These are phyloP conservation scores for Helminthosporium solani DNA, from an alignment of 2,329 filamentous ascomycete species.

Conservation along the genomic window DNA sequence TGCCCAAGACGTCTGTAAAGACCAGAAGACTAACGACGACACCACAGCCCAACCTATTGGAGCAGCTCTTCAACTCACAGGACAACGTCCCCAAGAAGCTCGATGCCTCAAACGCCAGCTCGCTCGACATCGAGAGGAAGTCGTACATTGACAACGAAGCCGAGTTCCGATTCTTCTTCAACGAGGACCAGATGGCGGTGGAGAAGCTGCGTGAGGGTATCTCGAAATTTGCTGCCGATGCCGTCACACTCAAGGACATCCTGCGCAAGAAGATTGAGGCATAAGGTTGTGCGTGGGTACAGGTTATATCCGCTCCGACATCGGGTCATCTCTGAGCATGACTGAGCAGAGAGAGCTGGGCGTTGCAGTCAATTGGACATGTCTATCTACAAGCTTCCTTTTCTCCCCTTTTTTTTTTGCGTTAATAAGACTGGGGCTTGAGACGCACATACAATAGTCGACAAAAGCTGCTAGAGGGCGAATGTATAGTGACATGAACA, in stretches of 20 bases:
- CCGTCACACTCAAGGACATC: constrained; percentile 88
- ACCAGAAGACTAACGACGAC: constrained; percentile 19
- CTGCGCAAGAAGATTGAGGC: constrained; percentile 77
- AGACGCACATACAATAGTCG: not conserved
- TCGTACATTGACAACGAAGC: constrained; percentile 87
- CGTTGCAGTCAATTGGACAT: not conserved
- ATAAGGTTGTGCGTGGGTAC: constrained; percentile 21
- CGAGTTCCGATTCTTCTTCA: constrained; percentile 97
- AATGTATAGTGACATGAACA: not conserved
- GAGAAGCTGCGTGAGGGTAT: constrained; percentile 99
- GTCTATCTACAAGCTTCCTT: constrained; percentile 14
- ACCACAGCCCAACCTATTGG: constrained; percentile 79
- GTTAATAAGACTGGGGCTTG: constrained; percentile 5
- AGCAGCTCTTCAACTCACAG: constrained; percentile 85
- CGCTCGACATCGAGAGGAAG: constrained; percentile 81
- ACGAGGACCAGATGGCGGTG: constrained; percentile 98
- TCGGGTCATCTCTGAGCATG: constrained; percentile 10
- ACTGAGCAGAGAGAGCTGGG: not conserved
- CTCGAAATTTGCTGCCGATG: constrained; percentile 98
- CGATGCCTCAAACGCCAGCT: constrained; percentile 63
- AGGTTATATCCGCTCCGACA: not conserved
- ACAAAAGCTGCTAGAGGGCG: constrained; percentile 12
- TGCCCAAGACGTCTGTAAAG: no score
- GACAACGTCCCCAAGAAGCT: constrained; percentile 91
- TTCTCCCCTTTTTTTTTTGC: constrained; percentile 5